Evolutionary conservation across 2,329 filamentous ascomycete genomes (phyloP).

Genomic region (Alternaria sp.): DNA sequence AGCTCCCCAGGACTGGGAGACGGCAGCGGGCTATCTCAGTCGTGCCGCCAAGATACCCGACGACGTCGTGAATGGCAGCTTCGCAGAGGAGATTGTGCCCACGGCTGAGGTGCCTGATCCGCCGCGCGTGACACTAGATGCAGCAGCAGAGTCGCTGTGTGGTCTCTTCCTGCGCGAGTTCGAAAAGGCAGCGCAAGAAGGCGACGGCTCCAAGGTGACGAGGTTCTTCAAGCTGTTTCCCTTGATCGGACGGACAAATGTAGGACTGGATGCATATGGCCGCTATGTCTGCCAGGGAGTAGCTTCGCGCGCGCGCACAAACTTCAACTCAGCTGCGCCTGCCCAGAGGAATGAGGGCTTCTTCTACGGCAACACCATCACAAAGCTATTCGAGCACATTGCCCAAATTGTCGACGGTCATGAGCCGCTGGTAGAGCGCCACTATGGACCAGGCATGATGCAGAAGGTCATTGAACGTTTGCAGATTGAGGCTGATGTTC

Average conservation of each 20-base stretch:
- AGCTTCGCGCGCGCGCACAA: constrained; percentile 79
- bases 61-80: constrained; percentile 80
- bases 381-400: constrained; percentile 95
- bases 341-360: constrained; percentile 74
- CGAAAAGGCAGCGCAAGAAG: constrained; percentile 84
- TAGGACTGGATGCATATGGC: constrained; percentile 93
- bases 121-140: constrained; percentile 84
- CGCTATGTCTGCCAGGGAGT: constrained; percentile 96
- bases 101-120: constrained; percentile 94
- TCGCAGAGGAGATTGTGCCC: constrained; percentile 90
- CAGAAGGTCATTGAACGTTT: constrained; percentile 89
- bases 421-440: constrained; percentile 86
- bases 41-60: constrained; percentile 82
- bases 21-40: constrained; percentile 86
- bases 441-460: constrained; percentile 95
- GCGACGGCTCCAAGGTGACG: constrained; percentile 88
- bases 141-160: constrained; percentile 87
- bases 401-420: constrained; percentile 95
- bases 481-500: constrained; percentile 93
- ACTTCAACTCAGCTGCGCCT: constrained; percentile 72
- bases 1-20: constrained; percentile 98
- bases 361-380: constrained; percentile 90
- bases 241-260: constrained; percentile 85
- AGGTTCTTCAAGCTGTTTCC: constrained; percentile 98
- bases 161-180: constrained; percentile 92